A percentile compares a stretch with the other conserved stretches of the same genome.
phyloP scores from a whole-genome alignment of 345 rosid species.

The Raphanus sativus region DNA sequence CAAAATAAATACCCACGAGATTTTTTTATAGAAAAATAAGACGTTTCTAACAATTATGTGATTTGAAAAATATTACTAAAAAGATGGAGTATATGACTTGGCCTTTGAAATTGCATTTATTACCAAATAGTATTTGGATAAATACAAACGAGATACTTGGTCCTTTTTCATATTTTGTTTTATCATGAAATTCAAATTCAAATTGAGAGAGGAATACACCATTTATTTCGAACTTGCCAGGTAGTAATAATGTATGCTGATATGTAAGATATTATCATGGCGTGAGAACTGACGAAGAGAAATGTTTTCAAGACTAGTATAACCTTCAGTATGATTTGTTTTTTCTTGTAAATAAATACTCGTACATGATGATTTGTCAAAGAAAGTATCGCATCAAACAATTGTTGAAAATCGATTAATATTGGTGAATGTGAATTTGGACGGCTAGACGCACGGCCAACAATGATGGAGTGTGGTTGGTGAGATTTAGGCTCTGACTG shows the following conservation, averaged over 20 bases:
- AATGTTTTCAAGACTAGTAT: background rate
- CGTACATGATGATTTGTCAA: background rate
- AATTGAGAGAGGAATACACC: background rate
- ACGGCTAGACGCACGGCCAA: slow-evolving; percentile 27
- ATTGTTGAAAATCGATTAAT: background rate
- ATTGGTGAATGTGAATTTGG: slow-evolving; percentile 16
- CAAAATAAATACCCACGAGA: slow-evolving; percentile 23
- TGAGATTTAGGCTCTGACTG: slow-evolving; percentile 7
- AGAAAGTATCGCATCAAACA: background rate
- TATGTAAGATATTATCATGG: slow-evolving; percentile 8
- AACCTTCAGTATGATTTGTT: background rate
- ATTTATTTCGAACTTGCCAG: background rate
- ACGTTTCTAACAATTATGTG: slow-evolving; percentile 28
- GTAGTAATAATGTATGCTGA: slow-evolving; percentile 22
- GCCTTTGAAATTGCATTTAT: slow-evolving; percentile 36
- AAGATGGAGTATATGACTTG: slow-evolving; percentile 39
- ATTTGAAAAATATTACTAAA: slow-evolving; percentile 21
- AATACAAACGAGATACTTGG: slow-evolving; percentile 20
- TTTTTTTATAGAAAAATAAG: background rate
- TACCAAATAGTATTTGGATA: slow-evolving; percentile 38
- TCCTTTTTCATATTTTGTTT: background rate
- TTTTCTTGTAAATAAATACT: background rate
- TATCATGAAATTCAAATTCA: slow-evolving; percentile 4
- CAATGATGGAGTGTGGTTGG: slow-evolving; percentile 29
- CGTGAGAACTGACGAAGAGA: background rate